Percentiles rank a stretch among this genome's conserved stretches.
Evolutionary conservation across 805 yeast genomes (phyloP).

Genomic region (Torulaspora delbrueckii): DNA sequence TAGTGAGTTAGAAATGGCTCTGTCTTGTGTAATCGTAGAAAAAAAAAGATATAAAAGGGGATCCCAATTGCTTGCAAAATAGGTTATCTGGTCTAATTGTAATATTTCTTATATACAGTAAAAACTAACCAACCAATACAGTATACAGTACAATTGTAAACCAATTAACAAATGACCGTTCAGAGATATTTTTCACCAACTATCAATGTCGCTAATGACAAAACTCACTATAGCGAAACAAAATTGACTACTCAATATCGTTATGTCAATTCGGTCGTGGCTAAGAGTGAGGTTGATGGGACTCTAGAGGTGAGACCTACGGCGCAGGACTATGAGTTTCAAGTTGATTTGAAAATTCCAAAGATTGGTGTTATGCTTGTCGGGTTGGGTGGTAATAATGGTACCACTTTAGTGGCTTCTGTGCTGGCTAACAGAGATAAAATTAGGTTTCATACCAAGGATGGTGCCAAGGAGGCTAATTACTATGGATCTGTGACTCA

Average conservation of each 20-base stretch:
- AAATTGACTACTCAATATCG: conserved; percentile 55
- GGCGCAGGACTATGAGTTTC: conserved; percentile 71
- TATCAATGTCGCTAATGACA: conserved; percentile 50
- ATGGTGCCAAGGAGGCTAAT: conserved; percentile 70
- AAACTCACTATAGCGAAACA: conserved; percentile 47
- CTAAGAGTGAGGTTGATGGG: conserved; percentile 44
- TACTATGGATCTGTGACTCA: conserved; percentile 95
- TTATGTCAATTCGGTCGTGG: conserved; percentile 67
- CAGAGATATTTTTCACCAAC: conserved; percentile 16
- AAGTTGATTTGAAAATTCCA: conserved; percentile 75
- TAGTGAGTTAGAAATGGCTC: not conserved
- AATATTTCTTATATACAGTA: too few relatives aligned
- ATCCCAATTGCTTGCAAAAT: not conserved
- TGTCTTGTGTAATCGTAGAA: not conserved
- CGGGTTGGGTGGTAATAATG: conserved; percentile 96
- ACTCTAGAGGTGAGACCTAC: conserved; percentile 64
- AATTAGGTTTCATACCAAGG: conserved; percentile 70
- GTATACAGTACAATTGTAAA: not conserved
- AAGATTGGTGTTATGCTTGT: conserved; percentile 86
- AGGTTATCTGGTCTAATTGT: not conserved
- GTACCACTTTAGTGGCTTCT: conserved; percentile 84
- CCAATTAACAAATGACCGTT: conserved; percentile 8
- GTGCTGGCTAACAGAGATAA: conserved; percentile 79
- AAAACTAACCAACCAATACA: not conserved
- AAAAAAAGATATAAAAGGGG: conserved; percentile 3